Evolutionary conservation across 257 asterid genomes (phyloP), one percentile per base, ranked within the genome.

Genomic region (Solanum neorickii): DNA sequence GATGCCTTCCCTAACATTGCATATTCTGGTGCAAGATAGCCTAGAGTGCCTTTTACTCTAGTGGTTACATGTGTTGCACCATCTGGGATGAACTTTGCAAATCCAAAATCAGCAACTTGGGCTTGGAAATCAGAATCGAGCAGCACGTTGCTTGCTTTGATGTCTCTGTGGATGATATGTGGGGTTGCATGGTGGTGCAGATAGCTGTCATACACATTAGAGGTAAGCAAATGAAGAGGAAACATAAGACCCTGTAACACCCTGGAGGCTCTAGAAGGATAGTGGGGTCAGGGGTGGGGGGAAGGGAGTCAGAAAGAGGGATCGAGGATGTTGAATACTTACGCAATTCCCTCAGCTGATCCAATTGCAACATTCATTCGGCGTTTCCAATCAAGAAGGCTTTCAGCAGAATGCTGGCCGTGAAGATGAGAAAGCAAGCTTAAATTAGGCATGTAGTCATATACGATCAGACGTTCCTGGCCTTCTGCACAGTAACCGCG

Each of bases 401-500:
- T 91, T 91, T 96, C 98, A 1, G 98, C 92, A 20, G 99, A 96
- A 89, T 96, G 96, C 87, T 94, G 98, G 9, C 99, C 99, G 5
- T 95, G 99, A 87, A 96, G 98, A 92, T 95, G 99, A 60, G 99
- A 96, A 11, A 92, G 92, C 69, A 96, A 90, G 93, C 98, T 96
- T 87, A 96, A 92, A 87, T 95, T 96, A n/a, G 94, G 92, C 98
- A 94, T 93, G 90, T 96, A 96, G 46, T 96, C 98, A 25, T 93
- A 95, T 60, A 96, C 95, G 3, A 96, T 94, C 12, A 96, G 96
- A 83, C 99, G 98, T 77, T 96, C 99, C 91, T 95, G 99, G 88
- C 98, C 99, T 91, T 95, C 97, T 15, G 98, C 96, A 83, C 97
- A 96, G 87, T 93, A 95, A 65, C 99, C 99, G 5, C 99, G 98